Evolutionary conservation across 371 early-diverging fungal species (phyloP), one percentile per base, ranked within the genome.

Genomic region (Apophysomyces variabilis): DNA sequence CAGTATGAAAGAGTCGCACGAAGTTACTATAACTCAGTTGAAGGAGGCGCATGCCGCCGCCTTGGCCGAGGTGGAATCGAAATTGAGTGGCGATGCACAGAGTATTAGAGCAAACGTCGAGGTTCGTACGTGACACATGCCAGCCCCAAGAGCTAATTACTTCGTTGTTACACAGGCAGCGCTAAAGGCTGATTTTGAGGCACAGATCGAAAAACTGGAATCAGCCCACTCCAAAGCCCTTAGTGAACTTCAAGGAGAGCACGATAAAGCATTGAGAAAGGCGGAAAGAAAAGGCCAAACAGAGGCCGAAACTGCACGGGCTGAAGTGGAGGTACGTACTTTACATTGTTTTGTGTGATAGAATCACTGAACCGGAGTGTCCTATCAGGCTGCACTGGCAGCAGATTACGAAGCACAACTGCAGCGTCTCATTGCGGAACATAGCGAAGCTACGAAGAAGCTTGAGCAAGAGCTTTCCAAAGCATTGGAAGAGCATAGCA

Each of bases 381-480:
- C 1, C 21, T 58, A 69, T 57, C 44, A 61, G 7, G n/a, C 60
- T 6, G 32, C 32, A 26, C 39, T 70, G 37, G 58, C 70, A 7
- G 54, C 61, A 35, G 58, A 61, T 14, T 66, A 71, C 58, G 67
- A 71, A 37, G 38, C 16, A 32, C 64, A 71, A 38, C 64, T 71
- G 18, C 38, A 71, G 18, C 16, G 50, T 7, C 9, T 64, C 18
- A 65, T 61, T 13, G 32, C 14, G 7, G n/a, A 39, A 13, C 67
- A 71, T 37, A 14, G 38, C 1, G 57, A 43, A 16, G 57, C 58
- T 14, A 47, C 63, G 26, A 21, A 47, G 3, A 45, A 62, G 5
- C 45, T 71, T 5, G 64, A 67, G 44, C 32, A 45, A 12, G 61
- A 60, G 16, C 62, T 67, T 18, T 41, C 57, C 6, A 32, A 21